Percentiles rank a stretch among this genome's conserved stretches.
Conservation (phyloP, 371 early-diverging fungal genomes). For the Mortierella sp. region DNA sequence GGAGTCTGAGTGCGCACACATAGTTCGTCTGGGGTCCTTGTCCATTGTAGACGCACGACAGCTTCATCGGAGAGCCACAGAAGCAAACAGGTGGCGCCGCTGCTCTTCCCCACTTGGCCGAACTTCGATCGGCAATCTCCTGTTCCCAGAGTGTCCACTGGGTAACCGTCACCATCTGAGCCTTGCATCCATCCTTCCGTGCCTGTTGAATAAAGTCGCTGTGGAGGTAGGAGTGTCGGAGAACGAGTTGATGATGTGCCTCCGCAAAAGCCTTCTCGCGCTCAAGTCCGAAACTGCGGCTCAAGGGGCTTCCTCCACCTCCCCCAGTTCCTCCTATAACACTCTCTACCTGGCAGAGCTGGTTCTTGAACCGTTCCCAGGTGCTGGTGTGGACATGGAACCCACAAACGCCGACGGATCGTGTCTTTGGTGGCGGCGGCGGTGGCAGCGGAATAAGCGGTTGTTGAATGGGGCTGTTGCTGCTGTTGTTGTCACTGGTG, state of each 20-base stretch:
- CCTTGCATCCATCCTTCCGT: constrained; percentile 7
- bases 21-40: constrained; percentile 4
- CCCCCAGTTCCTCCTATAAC: not conserved
- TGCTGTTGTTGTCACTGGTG: not conserved
- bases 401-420: constrained; percentile 30
- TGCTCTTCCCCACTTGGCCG: not conserved
- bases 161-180: constrained; percentile 10
- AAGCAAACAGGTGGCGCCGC: constrained; percentile 21
- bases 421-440: not conserved
- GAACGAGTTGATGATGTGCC: constrained; percentile 33
- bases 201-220: constrained; percentile 5
- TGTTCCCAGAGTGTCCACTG: constrained; percentile 25
- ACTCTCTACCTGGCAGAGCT: constrained; percentile 1
- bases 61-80: constrained; percentile 23
- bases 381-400: constrained; percentile 41
- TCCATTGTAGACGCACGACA: constrained; percentile 6
- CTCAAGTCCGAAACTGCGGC: not conserved
- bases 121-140: constrained; percentile 3
- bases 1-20: constrained; percentile 23
- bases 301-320: too few species aligned
- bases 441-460: not conserved
- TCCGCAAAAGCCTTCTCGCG: constrained; percentile 15
- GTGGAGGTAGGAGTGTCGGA: constrained; percentile 20
- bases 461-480: constrained; percentile 1
- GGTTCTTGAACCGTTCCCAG: constrained; percentile 26